A percentile compares a stretch with the other conserved stretches of the same genome.
Conservation (phyloP, 192 early-diverging fungal genomes). For the Coemansia sp. region DNA sequence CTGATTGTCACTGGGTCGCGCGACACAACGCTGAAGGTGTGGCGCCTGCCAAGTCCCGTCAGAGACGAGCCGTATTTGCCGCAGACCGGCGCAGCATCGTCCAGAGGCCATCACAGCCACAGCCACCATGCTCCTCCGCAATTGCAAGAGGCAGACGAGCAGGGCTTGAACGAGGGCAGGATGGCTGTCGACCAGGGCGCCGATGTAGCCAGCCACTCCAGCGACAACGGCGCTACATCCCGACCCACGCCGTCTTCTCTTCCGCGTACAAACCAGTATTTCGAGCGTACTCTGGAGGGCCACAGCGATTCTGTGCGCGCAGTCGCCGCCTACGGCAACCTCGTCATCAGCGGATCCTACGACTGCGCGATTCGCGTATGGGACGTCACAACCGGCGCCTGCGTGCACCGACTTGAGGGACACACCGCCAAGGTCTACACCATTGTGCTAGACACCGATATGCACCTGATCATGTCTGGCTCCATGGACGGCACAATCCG, state of each 20-base stretch:
- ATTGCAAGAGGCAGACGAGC: background rate
- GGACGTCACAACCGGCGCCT: slow-evolving; percentile 74
- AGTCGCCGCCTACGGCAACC: slow-evolving; percentile 83
- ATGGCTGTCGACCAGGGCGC: slow-evolving; percentile 23
- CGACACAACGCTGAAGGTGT: slow-evolving; percentile 91
- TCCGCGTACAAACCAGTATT: slow-evolving; percentile 68
- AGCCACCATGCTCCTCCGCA: slow-evolving; percentile 7
- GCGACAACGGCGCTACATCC: background rate
- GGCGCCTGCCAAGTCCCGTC: slow-evolving; percentile 82
- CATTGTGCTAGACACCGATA: slow-evolving; percentile 82
- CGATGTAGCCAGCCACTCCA: background rate
- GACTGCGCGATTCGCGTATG: slow-evolving; percentile 90
- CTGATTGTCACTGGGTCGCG: slow-evolving; percentile 94
- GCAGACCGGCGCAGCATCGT: slow-evolving; percentile 3
- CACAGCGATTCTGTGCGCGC: slow-evolving; percentile 92
- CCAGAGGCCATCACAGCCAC: background rate
- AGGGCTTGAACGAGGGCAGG: background rate
- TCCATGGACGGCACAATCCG: slow-evolving; percentile 91
- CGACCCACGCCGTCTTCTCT: background rate
- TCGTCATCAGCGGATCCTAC: slow-evolving; percentile 89
- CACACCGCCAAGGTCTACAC: slow-evolving; percentile 96
- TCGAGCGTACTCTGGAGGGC: slow-evolving; percentile 77
- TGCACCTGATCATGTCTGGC: slow-evolving; percentile 84
- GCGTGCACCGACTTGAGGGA: slow-evolving; percentile 70
- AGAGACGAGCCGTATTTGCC: slow-evolving; percentile 56